Evolutionary conservation across 495 filamentous ascomycete species (phyloP).

Genomic region (Recurvomyces mirabilis): DNA sequence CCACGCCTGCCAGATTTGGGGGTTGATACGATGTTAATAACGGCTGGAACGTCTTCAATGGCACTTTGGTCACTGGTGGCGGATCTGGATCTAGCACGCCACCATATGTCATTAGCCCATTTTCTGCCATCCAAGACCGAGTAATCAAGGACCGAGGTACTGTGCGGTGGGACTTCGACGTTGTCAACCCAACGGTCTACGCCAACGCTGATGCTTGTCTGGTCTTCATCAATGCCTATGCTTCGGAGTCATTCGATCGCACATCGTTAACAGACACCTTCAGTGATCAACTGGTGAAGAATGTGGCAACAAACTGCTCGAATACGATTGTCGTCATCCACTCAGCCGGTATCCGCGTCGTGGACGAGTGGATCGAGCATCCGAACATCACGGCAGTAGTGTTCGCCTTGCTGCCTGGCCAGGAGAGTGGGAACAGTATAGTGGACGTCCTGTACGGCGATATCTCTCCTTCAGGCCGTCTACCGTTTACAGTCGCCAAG

Average conservation of each 20-base stretch:
- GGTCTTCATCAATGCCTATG: slow-evolving; percentile 71
- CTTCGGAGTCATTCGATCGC: slow-evolving; percentile 81
- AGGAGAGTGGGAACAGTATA: slow-evolving; percentile 83
- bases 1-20: background rate
- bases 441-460: slow-evolving; percentile 82
- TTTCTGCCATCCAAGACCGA: background rate
- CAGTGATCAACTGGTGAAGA: slow-evolving; percentile 66
- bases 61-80: background rate
- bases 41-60: too few species aligned
- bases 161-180: slow-evolving; percentile 49
- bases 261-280: too few species aligned
- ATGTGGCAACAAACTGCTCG: slow-evolving; percentile 63
- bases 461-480: slow-evolving; percentile 72
- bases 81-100: background rate
- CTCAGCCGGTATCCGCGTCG: slow-evolving; percentile 69
- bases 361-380: slow-evolving; percentile 64
- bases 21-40: too few species aligned
- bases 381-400: slow-evolving; percentile 91
- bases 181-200: slow-evolving; percentile 67
- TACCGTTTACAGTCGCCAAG: slow-evolving; percentile 80
- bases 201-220: slow-evolving; percentile 82
- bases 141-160: background rate
- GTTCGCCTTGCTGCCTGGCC: slow-evolving; percentile 83
- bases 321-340: slow-evolving; percentile 96
- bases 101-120: background rate